A percentile compares a stretch with the other conserved stretches of the same genome.
Conservation (phyloP, 1,284 basidiomycete genomes). For the Amylostereum chailletii region DNA sequence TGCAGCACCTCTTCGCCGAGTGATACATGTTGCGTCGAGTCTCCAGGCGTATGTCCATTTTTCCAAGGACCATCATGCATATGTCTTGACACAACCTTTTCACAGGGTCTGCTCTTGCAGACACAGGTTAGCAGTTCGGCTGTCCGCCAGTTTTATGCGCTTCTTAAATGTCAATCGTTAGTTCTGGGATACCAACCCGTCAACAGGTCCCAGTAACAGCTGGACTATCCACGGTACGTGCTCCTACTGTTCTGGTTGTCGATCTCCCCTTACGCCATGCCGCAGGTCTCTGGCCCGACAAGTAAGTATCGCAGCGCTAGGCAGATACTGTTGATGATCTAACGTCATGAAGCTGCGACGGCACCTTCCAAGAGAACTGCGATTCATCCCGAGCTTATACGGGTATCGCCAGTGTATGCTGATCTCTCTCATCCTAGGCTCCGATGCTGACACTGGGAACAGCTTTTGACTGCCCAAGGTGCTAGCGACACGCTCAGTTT, state of each 20-base stretch:
- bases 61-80: conserved; percentile 48
- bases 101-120: background rate
- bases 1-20: conserved; percentile 12
- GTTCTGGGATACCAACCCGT: conserved; percentile 25
- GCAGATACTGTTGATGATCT: conserved; percentile 1
- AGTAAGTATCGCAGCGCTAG: conserved; percentile 30
- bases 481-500: conserved; percentile 54
- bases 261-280: too few species aligned
- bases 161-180: too few species aligned
- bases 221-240: conserved; percentile 61
- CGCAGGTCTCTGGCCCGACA: conserved; percentile 54
- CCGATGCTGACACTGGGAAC: background rate
- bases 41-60: conserved; percentile 36
- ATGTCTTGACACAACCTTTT: background rate
- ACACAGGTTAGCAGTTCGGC: conserved; percentile 21
- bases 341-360: conserved; percentile 48
- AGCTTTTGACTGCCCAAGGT: conserved; percentile 55
- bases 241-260: too few species aligned
- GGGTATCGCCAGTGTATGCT: conserved; percentile 38
- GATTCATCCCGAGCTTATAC: conserved; percentile 57
- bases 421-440: conserved; percentile 10
- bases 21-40: conserved; percentile 26
- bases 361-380: conserved; percentile 52
- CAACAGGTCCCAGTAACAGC: conserved; percentile 54
- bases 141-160: too few species aligned